Base-by-base conservation (phyloP, 1,284 basidiomycete genomes). In the Trichosporon sp. region DNA sequence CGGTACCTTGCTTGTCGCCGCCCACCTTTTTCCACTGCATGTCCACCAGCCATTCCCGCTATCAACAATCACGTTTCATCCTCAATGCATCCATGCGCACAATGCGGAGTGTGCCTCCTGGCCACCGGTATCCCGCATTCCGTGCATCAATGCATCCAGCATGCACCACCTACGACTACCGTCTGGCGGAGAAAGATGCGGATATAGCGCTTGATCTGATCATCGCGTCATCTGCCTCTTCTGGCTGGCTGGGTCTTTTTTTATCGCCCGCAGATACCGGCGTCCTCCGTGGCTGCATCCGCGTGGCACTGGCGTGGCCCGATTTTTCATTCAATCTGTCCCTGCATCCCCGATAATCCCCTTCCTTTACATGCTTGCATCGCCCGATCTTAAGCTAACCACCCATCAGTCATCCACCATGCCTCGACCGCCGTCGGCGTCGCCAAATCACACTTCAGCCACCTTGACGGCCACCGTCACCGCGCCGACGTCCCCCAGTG, bases 341-440 rank as follows among this genome's bases (percentile, higher is more conserved):
- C 49, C 13, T 31, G n/a, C 49, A 5, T 33, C 34, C 33, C 33
- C 8, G 8, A 14, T 27, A 11, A 4, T 54, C 23, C 14, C n/a
- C 29, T n/a, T 27, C 14, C 33, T n/a, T 25, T 14, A 16, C 32
- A 60, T 25, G 27, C 23, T 7, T 36, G 19, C 32, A 36, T 52
- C 59, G 33, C 33, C 32, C 19, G 29, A 56, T 25, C 54, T 36
- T 14, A 27, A 14, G 36, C 34, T 37, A n/a, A 58, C 57, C 33
- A 32, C 37, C 19, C 34, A 37, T 13, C 25, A 46, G 19, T 16
- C 40, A 63, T 59, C 14, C 63, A 40, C 59, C 16, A 68, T 68
- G 64, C 63, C 61, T 56, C 58, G 60, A 59, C 59, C 58, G 32
- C 62, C 57, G n/a, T 44, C 60, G 59, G 62, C 62, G 14, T 61